These are phyloP conservation scores for Phialophora verrucosa DNA, from an alignment of 2,329 filamentous ascomycete species.

Conservation along the genomic window DNA sequence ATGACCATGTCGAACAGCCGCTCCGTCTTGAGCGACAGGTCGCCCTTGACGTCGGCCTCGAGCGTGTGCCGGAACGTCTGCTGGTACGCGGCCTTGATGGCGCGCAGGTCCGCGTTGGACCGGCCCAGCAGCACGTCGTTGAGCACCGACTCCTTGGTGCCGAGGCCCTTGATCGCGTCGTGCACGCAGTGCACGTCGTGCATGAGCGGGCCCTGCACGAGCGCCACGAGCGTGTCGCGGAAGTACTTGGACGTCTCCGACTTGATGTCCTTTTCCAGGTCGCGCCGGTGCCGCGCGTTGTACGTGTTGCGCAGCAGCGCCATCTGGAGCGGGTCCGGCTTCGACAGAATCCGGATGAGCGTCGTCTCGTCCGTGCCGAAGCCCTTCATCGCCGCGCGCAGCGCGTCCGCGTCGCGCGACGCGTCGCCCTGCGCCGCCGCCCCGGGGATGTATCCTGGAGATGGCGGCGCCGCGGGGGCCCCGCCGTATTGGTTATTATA, in stretches of 20 bases:
- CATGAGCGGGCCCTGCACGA: slow-evolving; percentile 77
- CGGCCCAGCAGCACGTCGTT: slow-evolving; percentile 85
- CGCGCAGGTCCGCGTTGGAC: slow-evolving; percentile 83
- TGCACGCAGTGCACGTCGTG: slow-evolving; percentile 75
- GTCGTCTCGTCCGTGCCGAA: slow-evolving; percentile 86
- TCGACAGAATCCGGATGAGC: slow-evolving; percentile 72
- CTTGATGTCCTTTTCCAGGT: slow-evolving; percentile 75
- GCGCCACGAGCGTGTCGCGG: slow-evolving; percentile 72
- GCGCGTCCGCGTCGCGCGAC: slow-evolving; percentile 68
- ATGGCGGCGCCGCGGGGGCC: slow-evolving; percentile 68
- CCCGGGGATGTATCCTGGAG: slow-evolving; percentile 72
- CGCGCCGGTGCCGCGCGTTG: slow-evolving; percentile 66
- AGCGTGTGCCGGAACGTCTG: slow-evolving; percentile 69
- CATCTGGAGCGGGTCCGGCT: slow-evolving; percentile 79
- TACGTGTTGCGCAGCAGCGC: slow-evolving; percentile 71
- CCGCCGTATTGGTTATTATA: slow-evolving; percentile 35
- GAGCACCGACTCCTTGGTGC: slow-evolving; percentile 84
- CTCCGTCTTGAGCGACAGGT: slow-evolving; percentile 85
- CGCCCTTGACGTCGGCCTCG: slow-evolving; percentile 73
- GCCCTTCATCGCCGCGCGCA: slow-evolving; percentile 88
- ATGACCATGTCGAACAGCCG: slow-evolving; percentile 84
- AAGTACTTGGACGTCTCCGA: slow-evolving; percentile 79
- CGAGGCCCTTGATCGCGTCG: slow-evolving; percentile 75
- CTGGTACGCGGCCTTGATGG: slow-evolving; percentile 81
- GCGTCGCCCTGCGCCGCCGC: slow-evolving; percentile 71